These are phyloP conservation scores for Colletotrichum sp. DNA, from an alignment of 2,329 filamentous ascomycete species.

Conservation along the genomic window DNA sequence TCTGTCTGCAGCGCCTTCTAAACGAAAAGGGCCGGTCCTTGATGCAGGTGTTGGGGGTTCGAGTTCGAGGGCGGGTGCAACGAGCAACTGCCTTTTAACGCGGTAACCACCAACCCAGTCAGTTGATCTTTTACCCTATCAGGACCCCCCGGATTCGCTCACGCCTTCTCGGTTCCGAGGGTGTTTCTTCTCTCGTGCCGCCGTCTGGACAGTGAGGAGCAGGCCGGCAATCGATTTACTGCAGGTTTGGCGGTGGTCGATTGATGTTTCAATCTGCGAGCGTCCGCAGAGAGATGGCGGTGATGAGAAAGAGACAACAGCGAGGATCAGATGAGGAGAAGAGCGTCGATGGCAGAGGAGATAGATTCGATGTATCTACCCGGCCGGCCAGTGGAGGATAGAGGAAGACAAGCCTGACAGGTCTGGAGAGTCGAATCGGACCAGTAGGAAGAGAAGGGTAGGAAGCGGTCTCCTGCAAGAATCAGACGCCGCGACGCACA, in stretches of 20 bases:
- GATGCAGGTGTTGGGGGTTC: background rate
- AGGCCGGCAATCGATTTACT: background rate
- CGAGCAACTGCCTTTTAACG: background rate
- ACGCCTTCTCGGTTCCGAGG: background rate
- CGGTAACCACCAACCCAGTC: background rate
- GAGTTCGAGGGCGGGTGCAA: constrained; percentile 9
- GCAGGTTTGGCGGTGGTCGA: background rate
- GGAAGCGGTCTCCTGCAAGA: constrained; percentile 20
- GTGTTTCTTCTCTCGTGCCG: background rate
- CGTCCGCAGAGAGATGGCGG: background rate
- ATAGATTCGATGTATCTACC: background rate
- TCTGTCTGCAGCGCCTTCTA: constrained; percentile 11
- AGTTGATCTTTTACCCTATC: constrained; percentile 13
- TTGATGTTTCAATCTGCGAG: background rate
- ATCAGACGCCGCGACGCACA: constrained; percentile 23
- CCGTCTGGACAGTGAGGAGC: background rate
- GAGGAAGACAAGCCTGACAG: background rate
- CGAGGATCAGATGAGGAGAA: background rate
- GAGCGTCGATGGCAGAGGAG: background rate
- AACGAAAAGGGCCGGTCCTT: constrained; percentile 15
- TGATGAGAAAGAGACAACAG: background rate
- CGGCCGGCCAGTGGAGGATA: constrained; percentile 8
- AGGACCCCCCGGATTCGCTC: background rate
- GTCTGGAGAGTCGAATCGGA: constrained; percentile 8
- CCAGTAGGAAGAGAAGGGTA: constrained; percentile 15